These are phyloP conservation scores for Starmera dryadoides DNA, from an alignment of 805 yeast species.

Conservation along the genomic window DNA sequence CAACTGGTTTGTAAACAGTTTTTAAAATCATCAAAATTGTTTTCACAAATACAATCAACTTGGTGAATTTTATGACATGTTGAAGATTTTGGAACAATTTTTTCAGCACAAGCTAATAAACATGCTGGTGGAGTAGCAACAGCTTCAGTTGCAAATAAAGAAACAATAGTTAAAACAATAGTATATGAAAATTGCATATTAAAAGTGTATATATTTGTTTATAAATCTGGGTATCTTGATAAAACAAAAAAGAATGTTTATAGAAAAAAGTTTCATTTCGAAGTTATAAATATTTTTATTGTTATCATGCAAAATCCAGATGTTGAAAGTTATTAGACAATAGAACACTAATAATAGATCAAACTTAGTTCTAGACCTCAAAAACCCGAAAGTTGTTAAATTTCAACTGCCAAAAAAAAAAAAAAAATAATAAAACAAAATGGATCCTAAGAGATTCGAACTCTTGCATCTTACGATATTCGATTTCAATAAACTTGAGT, in stretches of 20 bases:
- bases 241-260: no score
- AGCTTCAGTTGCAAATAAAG: slow-evolving; percentile 12
- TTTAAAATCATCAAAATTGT: slow-evolving; percentile 44
- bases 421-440: no score
- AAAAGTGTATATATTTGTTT: no score
- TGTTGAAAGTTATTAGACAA: no score
- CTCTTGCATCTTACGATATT: background rate
- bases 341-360: no score
- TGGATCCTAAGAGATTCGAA: background rate
- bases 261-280: no score
- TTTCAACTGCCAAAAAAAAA: no score
- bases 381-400: no score
- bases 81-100: slow-evolving; percentile 47
- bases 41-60: slow-evolving; percentile 60
- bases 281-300: no score
- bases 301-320: no score
- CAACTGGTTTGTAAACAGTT: slow-evolving; percentile 62
- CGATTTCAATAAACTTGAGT: slow-evolving; percentile 1
- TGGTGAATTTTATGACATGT: slow-evolving; percentile 55
- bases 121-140: slow-evolving; percentile 86
- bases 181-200: slow-evolving; percentile 1
- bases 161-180: slow-evolving; percentile 9
- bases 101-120: slow-evolving; percentile 79
- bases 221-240: no score
- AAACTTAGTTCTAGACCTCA: no score